phyloP scores from a whole-genome alignment of 192 early-diverging fungal species.

The Obelidium mucronatum region DNA sequence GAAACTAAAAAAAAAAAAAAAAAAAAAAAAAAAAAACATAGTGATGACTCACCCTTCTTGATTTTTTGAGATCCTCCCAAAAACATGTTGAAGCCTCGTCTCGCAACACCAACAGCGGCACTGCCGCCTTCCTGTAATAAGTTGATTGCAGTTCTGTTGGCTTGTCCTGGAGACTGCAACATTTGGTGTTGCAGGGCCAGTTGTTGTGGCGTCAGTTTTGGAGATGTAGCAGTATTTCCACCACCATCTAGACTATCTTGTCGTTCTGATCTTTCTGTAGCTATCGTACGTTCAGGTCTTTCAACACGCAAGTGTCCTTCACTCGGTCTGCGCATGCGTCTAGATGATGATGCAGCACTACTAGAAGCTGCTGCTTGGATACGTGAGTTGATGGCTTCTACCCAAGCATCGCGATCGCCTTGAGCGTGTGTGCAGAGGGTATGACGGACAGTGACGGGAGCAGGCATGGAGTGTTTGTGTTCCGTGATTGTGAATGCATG shows the following conservation, averaged over 20 bases:
- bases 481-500: slow-evolving; percentile 28
- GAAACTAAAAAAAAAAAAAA: too few relatives aligned
- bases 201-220: neutral
- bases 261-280: too few relatives aligned
- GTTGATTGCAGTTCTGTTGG: slow-evolving; percentile 11
- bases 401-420: slow-evolving; percentile 90
- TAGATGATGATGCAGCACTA: too few relatives aligned
- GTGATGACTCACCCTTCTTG: too few relatives aligned
- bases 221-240: neutral
- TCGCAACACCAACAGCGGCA: slow-evolving; percentile 17
- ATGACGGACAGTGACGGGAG: slow-evolving; percentile 65
- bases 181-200: neutral
- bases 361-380: neutral
- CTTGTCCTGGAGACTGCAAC: neutral
- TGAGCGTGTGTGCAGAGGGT: slow-evolving; percentile 90
- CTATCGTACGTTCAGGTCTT: too few relatives aligned
- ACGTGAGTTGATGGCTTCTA: slow-evolving; percentile 63
- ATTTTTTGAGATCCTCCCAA: slow-evolving; percentile 11
- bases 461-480: slow-evolving; percentile 3
- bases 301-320: neutral
- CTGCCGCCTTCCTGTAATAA: slow-evolving; percentile 24
- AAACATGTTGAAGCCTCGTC: slow-evolving; percentile 25
- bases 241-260: too few relatives aligned
- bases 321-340: neutral
- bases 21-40: too few relatives aligned